Evolutionary conservation across 495 filamentous ascomycete species (phyloP).

Genomic region (Neurospora sp.): DNA sequence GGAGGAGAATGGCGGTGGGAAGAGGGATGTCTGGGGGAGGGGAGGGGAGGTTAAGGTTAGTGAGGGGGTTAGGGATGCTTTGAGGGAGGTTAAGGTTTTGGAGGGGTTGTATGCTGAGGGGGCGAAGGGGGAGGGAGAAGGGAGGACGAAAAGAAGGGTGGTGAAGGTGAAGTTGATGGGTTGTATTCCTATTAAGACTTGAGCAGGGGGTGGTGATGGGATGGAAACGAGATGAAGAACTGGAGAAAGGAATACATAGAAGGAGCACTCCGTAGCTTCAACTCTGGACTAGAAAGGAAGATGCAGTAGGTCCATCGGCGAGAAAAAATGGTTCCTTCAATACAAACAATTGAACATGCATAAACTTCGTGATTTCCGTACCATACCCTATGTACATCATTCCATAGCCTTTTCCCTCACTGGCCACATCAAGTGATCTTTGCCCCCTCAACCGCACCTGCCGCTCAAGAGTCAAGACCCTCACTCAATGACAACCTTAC

Average conservation of each 20-base stretch:
- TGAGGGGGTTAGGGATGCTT: not conserved
- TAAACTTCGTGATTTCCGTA: too few species aligned
- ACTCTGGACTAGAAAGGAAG: not conserved
- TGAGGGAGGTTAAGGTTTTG: not conserved
- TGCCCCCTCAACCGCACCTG: not conserved
- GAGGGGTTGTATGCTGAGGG: not conserved
- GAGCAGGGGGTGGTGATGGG: not conserved
- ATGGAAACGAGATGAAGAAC: not conserved
- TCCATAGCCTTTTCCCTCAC: not conserved
- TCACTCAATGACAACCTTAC: conserved; percentile 2
- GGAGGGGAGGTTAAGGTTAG: not conserved
- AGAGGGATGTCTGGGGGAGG: not conserved
- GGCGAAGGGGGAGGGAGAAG: not conserved
- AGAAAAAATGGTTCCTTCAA: not conserved
- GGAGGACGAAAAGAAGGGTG: too few species aligned
- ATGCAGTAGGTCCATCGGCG: too few species aligned
- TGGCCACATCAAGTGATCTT: not conserved
- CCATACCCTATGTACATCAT: not conserved
- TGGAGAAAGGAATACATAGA: too few species aligned
- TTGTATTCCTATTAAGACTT: not conserved
- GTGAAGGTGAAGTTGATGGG: not conserved
- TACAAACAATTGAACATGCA: not conserved
- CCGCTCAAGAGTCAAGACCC: not conserved
- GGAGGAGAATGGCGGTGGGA: not conserved
- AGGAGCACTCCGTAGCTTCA: not conserved